phyloP scores from a whole-genome alignment of 2,329 filamentous ascomycete genomes.

The Aureobasidium vineae region DNA sequence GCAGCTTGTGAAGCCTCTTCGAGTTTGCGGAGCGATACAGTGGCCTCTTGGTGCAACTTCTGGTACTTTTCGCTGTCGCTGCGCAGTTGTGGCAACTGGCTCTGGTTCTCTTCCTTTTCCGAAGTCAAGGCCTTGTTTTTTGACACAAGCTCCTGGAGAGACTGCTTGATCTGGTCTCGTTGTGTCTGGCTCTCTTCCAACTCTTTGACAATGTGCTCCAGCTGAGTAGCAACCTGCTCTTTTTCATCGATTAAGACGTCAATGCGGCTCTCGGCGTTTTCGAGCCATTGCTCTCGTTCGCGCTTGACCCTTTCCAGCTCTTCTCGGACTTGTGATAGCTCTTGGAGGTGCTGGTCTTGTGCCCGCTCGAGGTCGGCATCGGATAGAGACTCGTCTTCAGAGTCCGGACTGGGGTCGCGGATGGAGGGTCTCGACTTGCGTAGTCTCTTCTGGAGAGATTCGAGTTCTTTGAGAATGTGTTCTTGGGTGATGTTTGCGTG shows the following conservation, averaged over 20 bases:
- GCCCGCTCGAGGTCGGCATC: constrained; percentile 20
- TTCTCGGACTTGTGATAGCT: constrained; percentile 25
- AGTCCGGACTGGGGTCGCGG: constrained; percentile 12
- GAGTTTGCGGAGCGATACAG: constrained; percentile 1
- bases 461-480: constrained; percentile 30
- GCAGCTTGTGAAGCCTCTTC: constrained; percentile 3
- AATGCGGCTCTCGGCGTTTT: constrained; percentile 38
- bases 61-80: constrained; percentile 7
- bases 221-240: constrained; percentile 31
- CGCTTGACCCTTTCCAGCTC: constrained; percentile 32
- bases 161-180: constrained; percentile 29
- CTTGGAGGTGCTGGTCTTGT: constrained; percentile 26
- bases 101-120: constrained; percentile 12
- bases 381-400: constrained; percentile 26
- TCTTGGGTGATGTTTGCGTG: constrained; percentile 28
- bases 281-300: constrained; percentile 38
- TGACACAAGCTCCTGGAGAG: constrained; percentile 13
- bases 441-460: constrained; percentile 28
- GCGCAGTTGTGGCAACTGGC: constrained; percentile 6
- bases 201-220: constrained; percentile 28
- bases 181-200: constrained; percentile 30
- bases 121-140: constrained; percentile 15
- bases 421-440: constrained; percentile 5
- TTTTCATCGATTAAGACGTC: constrained; percentile 38
- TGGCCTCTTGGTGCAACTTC: constrained; percentile 17